Conservation (phyloP, 208 protist genomes). For the Trypanosoma theileri region DNA sequence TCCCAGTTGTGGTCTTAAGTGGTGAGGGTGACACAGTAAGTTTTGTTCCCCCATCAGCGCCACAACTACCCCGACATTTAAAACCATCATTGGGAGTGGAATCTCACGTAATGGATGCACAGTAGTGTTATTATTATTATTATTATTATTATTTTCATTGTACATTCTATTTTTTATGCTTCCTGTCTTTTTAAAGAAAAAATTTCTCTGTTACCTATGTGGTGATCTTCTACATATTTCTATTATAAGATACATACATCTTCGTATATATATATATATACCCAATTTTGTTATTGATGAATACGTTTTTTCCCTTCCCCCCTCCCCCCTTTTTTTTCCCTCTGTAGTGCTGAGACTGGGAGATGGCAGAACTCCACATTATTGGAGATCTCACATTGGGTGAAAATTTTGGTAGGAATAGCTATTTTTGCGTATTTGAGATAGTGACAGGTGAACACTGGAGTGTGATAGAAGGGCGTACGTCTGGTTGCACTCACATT, state of each 20-base stretch:
- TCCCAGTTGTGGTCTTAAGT: slow-evolving; percentile 54
- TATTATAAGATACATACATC: background rate
- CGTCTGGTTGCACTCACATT: slow-evolving; percentile 80
- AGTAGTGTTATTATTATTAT: background rate
- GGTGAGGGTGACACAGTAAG: slow-evolving; percentile 47
- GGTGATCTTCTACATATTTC: background rate
- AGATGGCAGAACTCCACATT: slow-evolving; percentile 82
- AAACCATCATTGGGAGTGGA: background rate
- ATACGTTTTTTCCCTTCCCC: slow-evolving; percentile 14
- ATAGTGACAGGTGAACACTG: slow-evolving; percentile 76
- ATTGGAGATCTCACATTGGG: slow-evolving; percentile 79
- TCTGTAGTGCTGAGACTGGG: background rate
- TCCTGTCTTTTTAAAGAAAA: slow-evolving; percentile 10
- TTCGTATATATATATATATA: slow-evolving; percentile 17
- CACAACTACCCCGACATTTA: slow-evolving; percentile 14
- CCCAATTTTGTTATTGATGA: background rate
- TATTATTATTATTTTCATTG: slow-evolving; percentile 23
- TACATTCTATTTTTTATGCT: background rate
- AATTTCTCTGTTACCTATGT: slow-evolving; percentile 2
- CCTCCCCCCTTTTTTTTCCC: background rate
- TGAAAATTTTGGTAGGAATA: slow-evolving; percentile 56
- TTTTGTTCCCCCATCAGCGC: slow-evolving; percentile 34
- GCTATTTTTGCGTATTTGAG: slow-evolving; percentile 84
- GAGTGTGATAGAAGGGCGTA: slow-evolving; percentile 68
- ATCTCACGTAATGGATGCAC: no score